phyloP scores from a whole-genome alignment of 257 asterid genomes.

The Cynanchum wilfordii region DNA sequence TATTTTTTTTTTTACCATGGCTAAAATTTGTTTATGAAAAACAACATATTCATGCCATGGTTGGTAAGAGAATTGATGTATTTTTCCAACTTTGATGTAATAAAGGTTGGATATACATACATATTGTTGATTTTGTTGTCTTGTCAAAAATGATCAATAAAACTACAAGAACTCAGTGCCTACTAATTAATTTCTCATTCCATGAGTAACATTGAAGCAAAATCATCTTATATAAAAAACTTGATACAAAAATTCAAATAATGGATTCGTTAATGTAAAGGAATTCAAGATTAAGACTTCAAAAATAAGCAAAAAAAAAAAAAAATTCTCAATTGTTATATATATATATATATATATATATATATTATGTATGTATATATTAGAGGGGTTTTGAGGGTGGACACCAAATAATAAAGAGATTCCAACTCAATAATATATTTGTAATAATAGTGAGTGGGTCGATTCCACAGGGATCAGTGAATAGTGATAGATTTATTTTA shows the following conservation, averaged over 20 bases:
- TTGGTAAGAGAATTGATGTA: constrained; percentile 8
- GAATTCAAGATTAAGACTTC: neutral
- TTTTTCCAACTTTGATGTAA: constrained; percentile 4
- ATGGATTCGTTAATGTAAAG: neutral
- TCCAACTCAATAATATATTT: too few species aligned
- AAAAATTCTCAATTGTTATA: neutral
- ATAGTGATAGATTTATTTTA: too few species aligned
- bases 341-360: too few species aligned
- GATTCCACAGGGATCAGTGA: too few species aligned
- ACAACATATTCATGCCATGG: constrained; percentile 11
- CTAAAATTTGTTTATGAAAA: neutral
- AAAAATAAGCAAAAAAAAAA: neutral
- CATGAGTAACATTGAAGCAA: neutral
- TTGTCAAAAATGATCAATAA: neutral
- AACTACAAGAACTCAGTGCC: neutral
- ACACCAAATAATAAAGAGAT: too few species aligned
- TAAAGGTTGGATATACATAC: constrained; percentile 8
- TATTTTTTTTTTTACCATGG: constrained; percentile 30
- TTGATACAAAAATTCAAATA: neutral
- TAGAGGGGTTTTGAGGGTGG: too few species aligned
- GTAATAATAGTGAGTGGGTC: too few species aligned
- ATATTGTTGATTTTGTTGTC: neutral
- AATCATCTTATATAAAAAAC: neutral
- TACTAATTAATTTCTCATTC: neutral
- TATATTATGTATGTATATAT: too few species aligned